These are phyloP conservation scores for Nemania sp. DNA, from an alignment of 2,329 filamentous ascomycete species.

Conservation along the genomic window DNA sequence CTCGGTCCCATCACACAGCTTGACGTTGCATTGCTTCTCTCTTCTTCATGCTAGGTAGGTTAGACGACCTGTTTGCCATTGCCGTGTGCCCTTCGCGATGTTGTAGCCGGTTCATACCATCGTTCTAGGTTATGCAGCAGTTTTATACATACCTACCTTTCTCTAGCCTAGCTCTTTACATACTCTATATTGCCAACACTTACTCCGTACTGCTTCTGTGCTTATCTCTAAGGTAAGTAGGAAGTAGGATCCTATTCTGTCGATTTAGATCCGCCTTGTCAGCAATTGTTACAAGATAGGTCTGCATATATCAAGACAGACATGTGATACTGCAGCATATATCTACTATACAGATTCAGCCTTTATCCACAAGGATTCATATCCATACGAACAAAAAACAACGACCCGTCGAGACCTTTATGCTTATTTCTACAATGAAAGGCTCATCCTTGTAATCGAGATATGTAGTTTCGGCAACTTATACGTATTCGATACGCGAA, in stretches of 20 bases:
- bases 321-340: background rate
- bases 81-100: slow-evolving; percentile 3
- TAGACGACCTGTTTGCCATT: slow-evolving; percentile 14
- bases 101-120: slow-evolving; percentile 13
- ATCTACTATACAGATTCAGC: too few species aligned
- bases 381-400: background rate
- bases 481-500: background rate
- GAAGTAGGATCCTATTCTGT: background rate
- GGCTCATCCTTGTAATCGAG: background rate
- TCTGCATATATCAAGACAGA: background rate
- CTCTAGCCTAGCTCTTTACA: background rate
- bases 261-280: background rate
- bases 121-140: slow-evolving; percentile 1
- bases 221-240: background rate
- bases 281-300: background rate
- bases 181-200: too few species aligned
- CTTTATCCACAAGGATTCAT: background rate
- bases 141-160: too few species aligned
- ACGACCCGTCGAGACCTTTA: background rate
- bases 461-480: background rate
- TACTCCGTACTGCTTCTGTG: background rate
- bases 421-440: background rate
- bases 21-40: slow-evolving; percentile 29
- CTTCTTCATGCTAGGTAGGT: background rate
- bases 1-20: slow-evolving; percentile 19